Percentiles rank a stretch among this genome's conserved stretches.
phyloP scores from a whole-genome alignment of 257 asterid species.

The Nicotiana undulata region DNA sequence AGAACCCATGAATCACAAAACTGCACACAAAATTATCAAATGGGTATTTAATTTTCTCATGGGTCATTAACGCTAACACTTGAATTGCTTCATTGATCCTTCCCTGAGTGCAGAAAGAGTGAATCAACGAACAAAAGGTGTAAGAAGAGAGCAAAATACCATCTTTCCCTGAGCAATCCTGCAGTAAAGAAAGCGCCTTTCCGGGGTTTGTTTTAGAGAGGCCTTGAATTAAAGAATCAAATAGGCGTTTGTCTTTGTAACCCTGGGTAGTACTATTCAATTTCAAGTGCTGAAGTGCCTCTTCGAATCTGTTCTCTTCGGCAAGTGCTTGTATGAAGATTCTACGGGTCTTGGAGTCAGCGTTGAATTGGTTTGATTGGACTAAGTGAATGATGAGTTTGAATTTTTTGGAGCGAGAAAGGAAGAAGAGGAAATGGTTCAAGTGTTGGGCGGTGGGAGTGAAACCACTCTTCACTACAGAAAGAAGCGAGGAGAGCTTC shows the following conservation, averaged over 20 bases:
- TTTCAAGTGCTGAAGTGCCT: constrained; percentile 46
- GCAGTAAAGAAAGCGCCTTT: constrained; percentile 37
- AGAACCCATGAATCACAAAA: constrained; percentile 67
- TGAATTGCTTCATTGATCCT: constrained; percentile 56
- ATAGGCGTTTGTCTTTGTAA: constrained; percentile 20
- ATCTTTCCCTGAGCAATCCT: constrained; percentile 25
- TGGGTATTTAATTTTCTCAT: constrained; percentile 43
- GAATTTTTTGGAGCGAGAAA: constrained; percentile 37
- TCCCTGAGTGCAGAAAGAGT: constrained; percentile 42
- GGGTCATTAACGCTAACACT: constrained; percentile 50
- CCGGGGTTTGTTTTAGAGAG: constrained; percentile 50
- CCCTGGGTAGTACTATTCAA: not conserved
- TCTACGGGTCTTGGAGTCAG: constrained; percentile 33
- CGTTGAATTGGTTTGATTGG: constrained; percentile 30
- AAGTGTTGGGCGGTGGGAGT: constrained; percentile 50
- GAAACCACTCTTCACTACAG: constrained; percentile 51
- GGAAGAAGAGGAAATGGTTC: constrained; percentile 46
- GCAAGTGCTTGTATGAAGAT: constrained; percentile 44
- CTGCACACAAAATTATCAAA: constrained; percentile 64
- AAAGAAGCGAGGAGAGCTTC: constrained; percentile 30
- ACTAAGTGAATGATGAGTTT: constrained; percentile 35
- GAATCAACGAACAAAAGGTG: constrained; percentile 44
- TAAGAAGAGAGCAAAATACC: constrained; percentile 54
- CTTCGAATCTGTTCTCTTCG: constrained; percentile 36
- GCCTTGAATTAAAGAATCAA: constrained; percentile 53